phyloP scores from a whole-genome alignment of 2,329 filamentous ascomycete genomes.

The Chrysoporthe puriensis region DNA sequence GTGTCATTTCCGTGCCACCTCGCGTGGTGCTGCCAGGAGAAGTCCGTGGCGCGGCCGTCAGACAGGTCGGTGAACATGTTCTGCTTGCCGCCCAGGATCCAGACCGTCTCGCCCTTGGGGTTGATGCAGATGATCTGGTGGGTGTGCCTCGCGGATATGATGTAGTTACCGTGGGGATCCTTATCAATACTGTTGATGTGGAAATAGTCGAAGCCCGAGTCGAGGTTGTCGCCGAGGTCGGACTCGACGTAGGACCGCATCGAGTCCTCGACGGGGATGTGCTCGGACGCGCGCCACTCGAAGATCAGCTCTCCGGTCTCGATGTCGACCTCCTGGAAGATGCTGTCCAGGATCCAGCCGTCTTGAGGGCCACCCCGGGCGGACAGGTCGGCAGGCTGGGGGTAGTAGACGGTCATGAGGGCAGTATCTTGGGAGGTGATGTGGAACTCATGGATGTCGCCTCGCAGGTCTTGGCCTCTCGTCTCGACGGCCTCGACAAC shows the following conservation, averaged over 20 bases:
- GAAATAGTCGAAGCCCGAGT: slow-evolving; percentile 42
- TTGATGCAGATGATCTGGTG: slow-evolving; percentile 38
- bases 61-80: slow-evolving; percentile 43
- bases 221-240: slow-evolving; percentile 36
- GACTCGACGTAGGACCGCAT: slow-evolving; percentile 35
- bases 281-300: slow-evolving; percentile 42
- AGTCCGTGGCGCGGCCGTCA: slow-evolving; percentile 40
- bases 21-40: slow-evolving; percentile 45
- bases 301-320: slow-evolving; percentile 43
- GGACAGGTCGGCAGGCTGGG: slow-evolving; percentile 37
- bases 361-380: slow-evolving; percentile 38
- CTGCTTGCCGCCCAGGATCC: slow-evolving; percentile 41
- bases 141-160: slow-evolving; percentile 41
- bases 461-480: slow-evolving; percentile 37
- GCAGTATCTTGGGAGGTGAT: slow-evolving; percentile 46
- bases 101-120: slow-evolving; percentile 38
- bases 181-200: slow-evolving; percentile 44
- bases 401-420: slow-evolving; percentile 48
- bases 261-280: slow-evolving; percentile 36
- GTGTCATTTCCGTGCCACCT: slow-evolving; percentile 38
- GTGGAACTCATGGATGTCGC: slow-evolving; percentile 47
- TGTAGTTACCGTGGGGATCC: slow-evolving; percentile 41
- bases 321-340: slow-evolving; percentile 45
- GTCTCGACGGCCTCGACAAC: slow-evolving; percentile 32
- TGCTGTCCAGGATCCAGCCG: slow-evolving; percentile 41